A percentile compares a stretch with the other conserved stretches of the same genome.
These are phyloP conservation scores for Mycosphaerella arachidis DNA, from an alignment of 2,329 filamentous ascomycete species.

Conservation along the genomic window DNA sequence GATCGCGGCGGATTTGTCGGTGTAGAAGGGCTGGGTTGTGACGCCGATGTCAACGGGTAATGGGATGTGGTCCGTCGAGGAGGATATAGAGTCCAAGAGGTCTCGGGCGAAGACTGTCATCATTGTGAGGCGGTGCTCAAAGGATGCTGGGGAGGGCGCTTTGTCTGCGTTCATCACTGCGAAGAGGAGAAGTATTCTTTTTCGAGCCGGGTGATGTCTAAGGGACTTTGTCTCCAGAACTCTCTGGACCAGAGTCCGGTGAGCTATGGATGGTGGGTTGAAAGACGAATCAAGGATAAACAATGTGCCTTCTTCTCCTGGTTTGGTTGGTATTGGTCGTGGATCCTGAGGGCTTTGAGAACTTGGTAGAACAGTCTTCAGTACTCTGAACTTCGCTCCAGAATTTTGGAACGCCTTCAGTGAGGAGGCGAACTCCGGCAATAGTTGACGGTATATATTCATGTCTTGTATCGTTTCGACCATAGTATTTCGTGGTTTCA, in stretches of 20 bases:
- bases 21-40: conserved; percentile 69
- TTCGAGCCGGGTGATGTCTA: conserved; percentile 33
- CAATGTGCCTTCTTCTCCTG: conserved; percentile 41
- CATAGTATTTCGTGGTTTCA: conserved; percentile 1
- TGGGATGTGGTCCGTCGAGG: conserved; percentile 29
- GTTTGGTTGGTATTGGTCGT: conserved; percentile 3
- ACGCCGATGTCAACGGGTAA: conserved; percentile 60
- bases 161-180: conserved; percentile 64
- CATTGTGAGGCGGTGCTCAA: conserved; percentile 63
- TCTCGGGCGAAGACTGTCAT: conserved; percentile 66
- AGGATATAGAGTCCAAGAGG: conserved; percentile 30
- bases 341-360: conserved; percentile 16
- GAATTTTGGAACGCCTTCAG: conserved; percentile 44
- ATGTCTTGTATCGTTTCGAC: conserved; percentile 13
- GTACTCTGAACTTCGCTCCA: conserved; percentile 31
- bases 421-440: conserved; percentile 34
- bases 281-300: conserved; percentile 64
- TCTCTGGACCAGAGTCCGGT: conserved; percentile 52
- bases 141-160: conserved; percentile 61
- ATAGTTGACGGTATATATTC: conserved; percentile 7
- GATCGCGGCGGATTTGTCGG: conserved; percentile 63
- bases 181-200: conserved; percentile 54
- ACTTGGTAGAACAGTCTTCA: conserved; percentile 31
- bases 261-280: conserved; percentile 60
- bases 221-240: conserved; percentile 43